Conservation (phyloP, 2,329 filamentous ascomycete species). For the Berkeleyomyces rouxiae region DNA sequence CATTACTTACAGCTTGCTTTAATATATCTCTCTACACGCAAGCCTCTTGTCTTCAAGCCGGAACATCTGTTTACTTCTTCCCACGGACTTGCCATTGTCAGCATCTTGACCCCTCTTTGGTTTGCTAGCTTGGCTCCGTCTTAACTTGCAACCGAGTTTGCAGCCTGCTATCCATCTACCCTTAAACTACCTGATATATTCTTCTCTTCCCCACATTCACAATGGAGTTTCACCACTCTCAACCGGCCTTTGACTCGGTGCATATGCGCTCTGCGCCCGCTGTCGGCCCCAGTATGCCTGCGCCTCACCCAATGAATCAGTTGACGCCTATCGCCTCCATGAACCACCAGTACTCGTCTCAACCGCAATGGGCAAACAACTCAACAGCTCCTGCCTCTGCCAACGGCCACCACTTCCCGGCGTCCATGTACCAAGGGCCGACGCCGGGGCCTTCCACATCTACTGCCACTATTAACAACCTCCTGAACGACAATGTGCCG, state of each 20-base stretch:
- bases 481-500: slow-evolving; percentile 8
- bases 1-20: too few relatives aligned
- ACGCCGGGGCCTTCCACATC: slow-evolving; percentile 4
- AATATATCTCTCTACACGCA: too few relatives aligned
- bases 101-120: not conserved
- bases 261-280: slow-evolving; percentile 7
- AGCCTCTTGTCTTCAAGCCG: too few relatives aligned
- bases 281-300: not conserved
- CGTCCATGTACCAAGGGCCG: slow-evolving; percentile 4
- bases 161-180: not conserved
- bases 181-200: not conserved
- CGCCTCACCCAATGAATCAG: not conserved
- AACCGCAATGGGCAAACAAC: slow-evolving; percentile 1
- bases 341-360: slow-evolving; percentile 2
- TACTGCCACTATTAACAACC: slow-evolving; percentile 7
- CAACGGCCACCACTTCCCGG: not conserved
- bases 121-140: not conserved
- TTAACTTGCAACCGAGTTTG: not conserved
- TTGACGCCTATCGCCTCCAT: slow-evolving; percentile 2
- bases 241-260: slow-evolving; percentile 2
- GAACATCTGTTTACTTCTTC: not conserved
- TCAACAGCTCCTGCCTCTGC: not conserved
- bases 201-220: not conserved
- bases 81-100: not conserved
- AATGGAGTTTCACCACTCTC: slow-evolving; percentile 6